Evolutionary conservation across 1,284 basidiomycete genomes (phyloP).

Genomic region (Ceratobasidium sp.): DNA sequence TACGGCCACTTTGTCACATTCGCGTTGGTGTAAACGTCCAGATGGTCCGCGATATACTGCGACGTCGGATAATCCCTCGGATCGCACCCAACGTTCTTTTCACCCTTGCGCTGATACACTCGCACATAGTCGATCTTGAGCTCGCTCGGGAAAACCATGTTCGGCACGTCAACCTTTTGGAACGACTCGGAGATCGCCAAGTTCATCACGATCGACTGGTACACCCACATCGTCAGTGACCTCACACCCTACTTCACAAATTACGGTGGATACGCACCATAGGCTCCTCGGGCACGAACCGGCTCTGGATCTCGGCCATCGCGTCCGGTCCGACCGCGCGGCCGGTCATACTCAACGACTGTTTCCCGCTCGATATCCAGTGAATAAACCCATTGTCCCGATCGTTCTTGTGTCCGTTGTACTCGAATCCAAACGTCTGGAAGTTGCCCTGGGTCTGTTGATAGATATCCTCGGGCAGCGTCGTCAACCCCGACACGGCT

Average conservation of each 20-base stretch:
- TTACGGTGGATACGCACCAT: slow-evolving; percentile 45
- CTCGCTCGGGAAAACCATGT: slow-evolving; percentile 61
- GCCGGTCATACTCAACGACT: slow-evolving; percentile 59
- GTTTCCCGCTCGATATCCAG: slow-evolving; percentile 59
- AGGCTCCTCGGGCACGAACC: slow-evolving; percentile 59
- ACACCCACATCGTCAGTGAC: background rate
- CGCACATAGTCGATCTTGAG: slow-evolving; percentile 69
- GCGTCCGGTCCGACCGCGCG: slow-evolving; percentile 57
- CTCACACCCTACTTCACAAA: background rate
- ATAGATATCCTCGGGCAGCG: slow-evolving; percentile 30
- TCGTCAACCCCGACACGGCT: slow-evolving; percentile 34
- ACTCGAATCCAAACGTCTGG: slow-evolving; percentile 46
- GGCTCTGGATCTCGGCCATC: slow-evolving; percentile 56
- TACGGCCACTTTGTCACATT: slow-evolving; percentile 46
- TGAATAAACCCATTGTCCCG: slow-evolving; percentile 56
- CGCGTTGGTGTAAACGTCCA: slow-evolving; percentile 47
- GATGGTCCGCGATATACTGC: slow-evolving; percentile 59
- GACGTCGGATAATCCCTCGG: slow-evolving; percentile 64
- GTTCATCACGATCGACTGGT: slow-evolving; percentile 56
- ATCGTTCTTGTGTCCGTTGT: background rate
- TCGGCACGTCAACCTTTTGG: slow-evolving; percentile 60
- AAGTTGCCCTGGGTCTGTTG: slow-evolving; percentile 47
- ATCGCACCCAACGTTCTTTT: slow-evolving; percentile 65
- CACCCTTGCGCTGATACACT: slow-evolving; percentile 63
- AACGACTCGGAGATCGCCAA: slow-evolving; percentile 62